Conservation (phyloP, 352 stramenopile genomes). For the Phytophthora europaea region DNA sequence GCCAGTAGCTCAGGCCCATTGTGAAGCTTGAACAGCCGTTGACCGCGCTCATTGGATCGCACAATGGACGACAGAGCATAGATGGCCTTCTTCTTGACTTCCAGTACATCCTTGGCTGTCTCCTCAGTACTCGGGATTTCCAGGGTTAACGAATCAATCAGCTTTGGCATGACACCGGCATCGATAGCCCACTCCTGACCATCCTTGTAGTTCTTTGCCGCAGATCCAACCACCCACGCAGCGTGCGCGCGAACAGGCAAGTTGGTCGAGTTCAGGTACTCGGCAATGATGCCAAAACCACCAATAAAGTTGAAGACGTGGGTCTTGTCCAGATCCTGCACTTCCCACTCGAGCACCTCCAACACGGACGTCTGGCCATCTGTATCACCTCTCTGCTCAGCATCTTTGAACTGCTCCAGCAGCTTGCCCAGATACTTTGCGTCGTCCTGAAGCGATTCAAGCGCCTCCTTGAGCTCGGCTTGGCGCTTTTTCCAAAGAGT, state of each 20-base stretch:
- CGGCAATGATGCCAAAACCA: conserved; percentile 75
- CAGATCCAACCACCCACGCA: conserved; percentile 80
- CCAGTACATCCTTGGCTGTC: conserved; percentile 49
- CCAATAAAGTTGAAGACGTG: conserved; percentile 90
- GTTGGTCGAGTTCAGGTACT: conserved; percentile 80
- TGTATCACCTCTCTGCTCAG: conserved; percentile 57
- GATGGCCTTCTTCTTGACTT: conserved; percentile 87
- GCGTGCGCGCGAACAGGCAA: conserved; percentile 67
- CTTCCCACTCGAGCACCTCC: conserved; percentile 85
- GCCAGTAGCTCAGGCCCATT: conserved; percentile 50
- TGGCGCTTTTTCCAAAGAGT: conserved; percentile 87
- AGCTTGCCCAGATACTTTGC: conserved; percentile 79
- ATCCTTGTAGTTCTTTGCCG: conserved; percentile 88
- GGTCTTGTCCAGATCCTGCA: conserved; percentile 91
- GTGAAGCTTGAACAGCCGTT: conserved; percentile 70
- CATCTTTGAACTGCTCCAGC: conserved; percentile 76
- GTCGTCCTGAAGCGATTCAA: conserved; percentile 85
- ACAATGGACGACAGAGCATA: conserved; percentile 84
- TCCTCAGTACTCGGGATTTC: conserved; percentile 25
- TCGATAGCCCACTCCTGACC: conserved; percentile 86
- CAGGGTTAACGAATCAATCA: conserved; percentile 69
- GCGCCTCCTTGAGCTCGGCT: conserved; percentile 80
- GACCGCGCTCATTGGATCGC: conserved; percentile 70
- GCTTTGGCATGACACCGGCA: conserved; percentile 72
- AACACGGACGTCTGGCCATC: conserved; percentile 66